Conservation (phyloP, 768 basidiomycete species). For the Mycena olivaceomarginata region DNA sequence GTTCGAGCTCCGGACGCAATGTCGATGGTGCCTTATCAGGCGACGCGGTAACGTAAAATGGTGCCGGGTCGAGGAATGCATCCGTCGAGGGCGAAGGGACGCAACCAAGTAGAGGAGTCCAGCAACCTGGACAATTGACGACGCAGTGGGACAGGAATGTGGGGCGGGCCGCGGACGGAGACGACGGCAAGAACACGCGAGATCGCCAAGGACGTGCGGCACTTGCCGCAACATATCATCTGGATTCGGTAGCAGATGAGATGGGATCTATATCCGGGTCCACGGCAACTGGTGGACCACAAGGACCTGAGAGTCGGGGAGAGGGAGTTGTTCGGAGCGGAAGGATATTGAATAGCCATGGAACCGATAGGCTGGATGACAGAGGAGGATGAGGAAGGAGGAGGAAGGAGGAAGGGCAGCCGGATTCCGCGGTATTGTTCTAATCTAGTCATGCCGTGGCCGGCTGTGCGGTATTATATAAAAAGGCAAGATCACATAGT, state of each 20-base stretch:
- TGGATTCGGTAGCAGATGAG: slow-evolving; percentile 47
- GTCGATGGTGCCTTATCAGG: slow-evolving; percentile 42
- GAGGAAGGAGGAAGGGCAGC: neutral
- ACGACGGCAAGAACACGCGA: neutral
- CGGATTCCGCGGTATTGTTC: slow-evolving; percentile 39
- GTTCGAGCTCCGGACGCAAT: slow-evolving; percentile 24
- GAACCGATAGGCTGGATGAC: slow-evolving; percentile 58
- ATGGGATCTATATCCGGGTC: slow-evolving; percentile 68
- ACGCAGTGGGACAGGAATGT: neutral
- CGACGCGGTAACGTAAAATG: slow-evolving; percentile 35
- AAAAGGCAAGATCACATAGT: slow-evolving; percentile 14
- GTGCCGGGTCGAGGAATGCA: slow-evolving; percentile 33
- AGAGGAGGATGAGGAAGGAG: neutral
- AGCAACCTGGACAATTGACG: too few species aligned
- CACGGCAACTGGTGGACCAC: slow-evolving; percentile 62
- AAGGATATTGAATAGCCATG: slow-evolving; percentile 60
- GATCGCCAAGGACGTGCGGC: slow-evolving; percentile 29
- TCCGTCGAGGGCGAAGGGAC: slow-evolving; percentile 10
- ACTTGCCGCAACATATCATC: slow-evolving; percentile 24
- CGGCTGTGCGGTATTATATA: slow-evolving; percentile 25
- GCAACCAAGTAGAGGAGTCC: neutral
- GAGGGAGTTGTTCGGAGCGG: slow-evolving; percentile 67
- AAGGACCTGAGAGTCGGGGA: slow-evolving; percentile 55
- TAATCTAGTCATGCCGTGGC: slow-evolving; percentile 33
- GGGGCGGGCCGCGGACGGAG: neutral